Evolutionary conservation across 2,329 filamentous ascomycete genomes (phyloP), one percentile per base, ranked within the genome.

Genomic region (Aspergillus awamori): DNA sequence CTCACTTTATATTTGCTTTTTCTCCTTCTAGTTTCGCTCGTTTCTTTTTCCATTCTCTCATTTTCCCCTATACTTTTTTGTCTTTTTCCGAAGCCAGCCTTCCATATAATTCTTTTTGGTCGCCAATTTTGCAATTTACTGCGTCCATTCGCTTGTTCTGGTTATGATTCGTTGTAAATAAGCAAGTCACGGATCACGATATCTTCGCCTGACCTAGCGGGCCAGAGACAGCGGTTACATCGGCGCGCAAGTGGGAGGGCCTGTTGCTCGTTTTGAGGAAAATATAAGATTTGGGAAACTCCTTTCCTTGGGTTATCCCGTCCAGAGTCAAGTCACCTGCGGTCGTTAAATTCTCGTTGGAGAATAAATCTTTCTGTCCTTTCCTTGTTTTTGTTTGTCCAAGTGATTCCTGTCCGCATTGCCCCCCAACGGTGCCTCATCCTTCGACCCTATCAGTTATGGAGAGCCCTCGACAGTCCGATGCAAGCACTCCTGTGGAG

Each of bases 401-500:
- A 61, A 57, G 47, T 45, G 39, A 28, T 59, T 38, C 36, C 30
- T 47, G 56, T 59, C 57, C 62, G 47, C 59, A 55, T 65, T 38
- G 38, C 51, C 26, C 51, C 57, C 54, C 49, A 61, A 49, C 57
- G 39, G 57, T 60, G 61, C 57, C 59, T 64, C 45, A 33, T 30
- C 30, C 54, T 58, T 51, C 53, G 45, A 58, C 48, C 30, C 55
- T 53, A 45, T 61, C 59, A 57, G 68, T 57, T 22, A 75, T 75
- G 69, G 71, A 72, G 33, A 75, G 68, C 55, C 69, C 64, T 56
- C 68, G 61, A 48, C 69, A 62, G 48, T 75, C 73, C 26, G 67
- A 73, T 53, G 63, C 67, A 45, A 72, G 69, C 63, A 75, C 73
- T 62, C 73, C 73, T 30, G 59, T 66, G 58, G 72, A 71, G 63